phyloP scores from a whole-genome alignment of 441 rosid genomes.

The Biscutella auriculata region DNA sequence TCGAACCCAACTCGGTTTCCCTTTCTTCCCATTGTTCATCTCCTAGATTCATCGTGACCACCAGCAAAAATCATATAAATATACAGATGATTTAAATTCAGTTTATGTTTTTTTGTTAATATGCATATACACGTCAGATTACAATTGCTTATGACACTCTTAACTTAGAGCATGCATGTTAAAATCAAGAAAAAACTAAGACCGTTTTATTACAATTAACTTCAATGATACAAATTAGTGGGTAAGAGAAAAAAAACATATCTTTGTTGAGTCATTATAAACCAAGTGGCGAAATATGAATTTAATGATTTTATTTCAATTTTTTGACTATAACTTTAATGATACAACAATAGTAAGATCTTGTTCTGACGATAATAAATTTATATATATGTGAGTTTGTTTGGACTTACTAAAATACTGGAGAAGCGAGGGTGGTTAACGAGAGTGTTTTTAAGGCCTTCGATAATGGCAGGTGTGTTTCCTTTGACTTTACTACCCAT shows the following conservation, averaged over 20 bases:
- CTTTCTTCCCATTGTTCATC: conserved; percentile 14
- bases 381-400: not conserved
- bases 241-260: not conserved
- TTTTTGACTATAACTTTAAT: too few relatives aligned
- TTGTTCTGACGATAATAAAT: not conserved
- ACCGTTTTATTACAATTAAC: not conserved
- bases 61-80: not conserved
- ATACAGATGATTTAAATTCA: not conserved
- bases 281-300: not conserved
- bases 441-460: conserved; percentile 36
- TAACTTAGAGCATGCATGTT: not conserved
- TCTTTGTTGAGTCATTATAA: not conserved
- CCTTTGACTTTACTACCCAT: conserved; percentile 38
- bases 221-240: not conserved
- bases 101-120: too few relatives aligned
- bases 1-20: conserved; percentile 32
- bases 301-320: not conserved
- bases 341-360: not conserved
- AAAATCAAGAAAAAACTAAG: too few relatives aligned
- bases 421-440: conserved; percentile 71
- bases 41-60: conserved; percentile 2
- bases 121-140: too few relatives aligned
- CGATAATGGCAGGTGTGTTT: conserved; percentile 28
- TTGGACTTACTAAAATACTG: conserved; percentile 38
- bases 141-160: not conserved